Conservation (phyloP, 352 stramenopile species). For the Aphanomyces euteiches region DNA sequence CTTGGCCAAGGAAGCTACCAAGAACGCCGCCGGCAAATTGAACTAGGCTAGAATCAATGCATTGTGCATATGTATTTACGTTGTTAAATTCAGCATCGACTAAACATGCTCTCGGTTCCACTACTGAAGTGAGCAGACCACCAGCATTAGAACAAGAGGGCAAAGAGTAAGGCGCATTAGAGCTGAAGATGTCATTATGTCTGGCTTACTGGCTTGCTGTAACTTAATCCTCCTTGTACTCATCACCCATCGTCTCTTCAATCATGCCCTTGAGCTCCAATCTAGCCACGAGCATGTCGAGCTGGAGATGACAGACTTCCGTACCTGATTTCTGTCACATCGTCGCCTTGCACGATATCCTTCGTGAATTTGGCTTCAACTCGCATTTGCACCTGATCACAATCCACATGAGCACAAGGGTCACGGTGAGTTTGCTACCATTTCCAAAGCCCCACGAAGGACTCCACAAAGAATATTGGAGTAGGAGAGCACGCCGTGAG, state of each 20-base stretch:
- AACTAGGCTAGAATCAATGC: slow-evolving; percentile 19
- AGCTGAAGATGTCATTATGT: slow-evolving; percentile 1
- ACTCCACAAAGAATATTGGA: slow-evolving; percentile 96
- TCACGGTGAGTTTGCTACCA: slow-evolving; percentile 50
- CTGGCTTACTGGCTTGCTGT: not conserved
- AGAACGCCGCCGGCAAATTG: slow-evolving; percentile 15
- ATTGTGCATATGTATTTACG: slow-evolving; percentile 17
- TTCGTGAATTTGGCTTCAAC: slow-evolving; percentile 83
- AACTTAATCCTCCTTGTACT: slow-evolving; percentile 83
- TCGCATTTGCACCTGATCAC: slow-evolving; percentile 60
- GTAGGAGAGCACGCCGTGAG: slow-evolving; percentile 91
- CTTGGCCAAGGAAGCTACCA: slow-evolving; percentile 47
- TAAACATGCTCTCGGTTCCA: no score
- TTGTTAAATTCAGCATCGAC: not conserved
- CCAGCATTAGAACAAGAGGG: no score
- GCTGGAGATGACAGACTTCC: not conserved
- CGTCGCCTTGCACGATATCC: slow-evolving; percentile 78
- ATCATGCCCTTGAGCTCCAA: slow-evolving; percentile 88
- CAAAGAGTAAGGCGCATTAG: no score
- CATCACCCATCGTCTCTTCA: slow-evolving; percentile 81
- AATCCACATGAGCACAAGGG: not conserved
- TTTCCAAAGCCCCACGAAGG: slow-evolving; percentile 94
- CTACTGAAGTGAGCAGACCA: no score
- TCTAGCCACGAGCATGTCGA: slow-evolving; percentile 30
- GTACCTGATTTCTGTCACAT: slow-evolving; percentile 81